A percentile compares a stretch with the other conserved stretches of the same genome.
phyloP scores from a whole-genome alignment of 495 filamentous ascomycete species.

The Penicillium silybi region DNA sequence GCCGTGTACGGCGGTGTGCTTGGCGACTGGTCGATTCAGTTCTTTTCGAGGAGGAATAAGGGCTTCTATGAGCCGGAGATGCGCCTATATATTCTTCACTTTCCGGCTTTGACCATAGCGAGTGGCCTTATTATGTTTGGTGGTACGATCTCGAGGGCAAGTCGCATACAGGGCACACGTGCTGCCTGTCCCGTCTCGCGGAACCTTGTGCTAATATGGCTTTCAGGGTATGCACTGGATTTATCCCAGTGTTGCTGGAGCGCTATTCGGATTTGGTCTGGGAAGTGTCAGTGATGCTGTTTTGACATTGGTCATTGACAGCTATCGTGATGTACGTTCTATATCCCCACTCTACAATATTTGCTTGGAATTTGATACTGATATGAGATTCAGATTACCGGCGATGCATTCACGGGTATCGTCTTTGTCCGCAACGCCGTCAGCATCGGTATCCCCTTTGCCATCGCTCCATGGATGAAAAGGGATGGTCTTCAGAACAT shows the following conservation, averaged over 20 bases:
- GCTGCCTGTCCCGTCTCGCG: not conserved
- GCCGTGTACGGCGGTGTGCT: slow-evolving; percentile 33
- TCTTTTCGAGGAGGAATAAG: slow-evolving; percentile 33
- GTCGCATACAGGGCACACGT: not conserved
- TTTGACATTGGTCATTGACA: slow-evolving; percentile 36
- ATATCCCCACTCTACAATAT: not conserved
- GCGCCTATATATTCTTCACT: slow-evolving; percentile 35
- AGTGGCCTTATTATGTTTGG: slow-evolving; percentile 39
- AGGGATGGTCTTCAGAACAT: slow-evolving; percentile 27
- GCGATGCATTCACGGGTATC: slow-evolving; percentile 34
- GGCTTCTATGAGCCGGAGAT: slow-evolving; percentile 45
- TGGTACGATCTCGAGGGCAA: slow-evolving; percentile 24
- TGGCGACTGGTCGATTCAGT: slow-evolving; percentile 38
- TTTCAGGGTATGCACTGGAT: slow-evolving; percentile 38
- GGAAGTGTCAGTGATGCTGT: slow-evolving; percentile 31
- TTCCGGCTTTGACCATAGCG: slow-evolving; percentile 26
- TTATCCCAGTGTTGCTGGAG: slow-evolving; percentile 27
- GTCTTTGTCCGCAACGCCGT: slow-evolving; percentile 33
- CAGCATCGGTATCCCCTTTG: slow-evolving; percentile 33
- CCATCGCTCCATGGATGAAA: slow-evolving; percentile 31
- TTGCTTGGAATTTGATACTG: not conserved
- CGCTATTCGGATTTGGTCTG: slow-evolving; percentile 31
- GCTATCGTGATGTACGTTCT: slow-evolving; percentile 27
- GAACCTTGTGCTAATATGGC: not conserved
- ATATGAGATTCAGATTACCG: slow-evolving; percentile 23